Conservation (phyloP, 2,329 filamentous ascomycete genomes). For the Penicillium occitanis region DNA sequence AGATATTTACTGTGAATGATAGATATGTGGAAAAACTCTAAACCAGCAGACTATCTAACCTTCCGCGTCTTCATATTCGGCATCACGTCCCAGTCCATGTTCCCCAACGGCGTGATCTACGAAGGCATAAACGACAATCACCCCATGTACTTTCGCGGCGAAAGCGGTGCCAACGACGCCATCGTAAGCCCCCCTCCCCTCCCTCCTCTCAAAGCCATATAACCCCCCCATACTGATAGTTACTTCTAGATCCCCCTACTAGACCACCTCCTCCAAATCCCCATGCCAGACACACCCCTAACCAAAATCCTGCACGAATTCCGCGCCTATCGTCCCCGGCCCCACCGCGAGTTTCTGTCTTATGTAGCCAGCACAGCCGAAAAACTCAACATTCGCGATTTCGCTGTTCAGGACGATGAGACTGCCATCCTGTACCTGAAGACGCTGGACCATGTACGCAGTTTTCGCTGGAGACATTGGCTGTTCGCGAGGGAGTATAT, state of each 20-base stretch:
- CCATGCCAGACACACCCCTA: conserved; percentile 85
- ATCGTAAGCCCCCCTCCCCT: conserved; percentile 56
- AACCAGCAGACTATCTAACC: conserved; percentile 77
- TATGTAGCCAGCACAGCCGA: conserved; percentile 61
- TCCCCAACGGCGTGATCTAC: conserved; percentile 86
- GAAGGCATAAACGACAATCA: conserved; percentile 72
- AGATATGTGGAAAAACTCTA: conserved; percentile 88
- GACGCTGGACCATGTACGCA: conserved; percentile 48
- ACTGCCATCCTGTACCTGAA: conserved; percentile 47
- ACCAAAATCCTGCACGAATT: conserved; percentile 88
- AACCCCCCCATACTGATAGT: neutral
- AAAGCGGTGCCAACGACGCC: conserved; percentile 90
- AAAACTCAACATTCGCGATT: conserved; percentile 46
- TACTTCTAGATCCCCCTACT: conserved; percentile 68
- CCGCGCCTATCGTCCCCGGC: conserved; percentile 81
- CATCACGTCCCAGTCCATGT: conserved; percentile 91
- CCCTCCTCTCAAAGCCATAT: neutral
- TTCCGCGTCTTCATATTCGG: conserved; percentile 98
- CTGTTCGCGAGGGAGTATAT: conserved; percentile 52
- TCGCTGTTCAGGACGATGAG: conserved; percentile 38
- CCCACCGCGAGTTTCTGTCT: conserved; percentile 81
- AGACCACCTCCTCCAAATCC: conserved; percentile 81
- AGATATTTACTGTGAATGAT: conserved; percentile 7
- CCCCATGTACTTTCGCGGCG: conserved; percentile 80
- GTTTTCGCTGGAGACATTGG: conserved; percentile 53